Evolutionary conservation across 371 early-diverging fungal species (phyloP).

Genomic region (Mucor velutinosus): DNA sequence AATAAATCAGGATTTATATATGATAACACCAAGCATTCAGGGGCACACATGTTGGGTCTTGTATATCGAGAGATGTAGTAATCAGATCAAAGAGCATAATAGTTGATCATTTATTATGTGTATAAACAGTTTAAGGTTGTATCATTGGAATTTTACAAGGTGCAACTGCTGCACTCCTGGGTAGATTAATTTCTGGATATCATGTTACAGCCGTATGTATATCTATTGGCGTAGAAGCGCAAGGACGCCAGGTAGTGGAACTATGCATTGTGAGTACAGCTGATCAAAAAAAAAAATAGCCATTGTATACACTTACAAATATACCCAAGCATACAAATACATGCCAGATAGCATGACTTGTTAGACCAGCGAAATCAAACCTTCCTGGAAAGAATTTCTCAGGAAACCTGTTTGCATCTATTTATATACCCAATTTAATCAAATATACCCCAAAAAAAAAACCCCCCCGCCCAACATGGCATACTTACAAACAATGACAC

Average conservation of each 20-base stretch:
- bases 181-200: slow-evolving; percentile 8
- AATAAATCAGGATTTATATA: not conserved
- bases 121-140: not conserved
- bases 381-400: slow-evolving; percentile 70
- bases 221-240: slow-evolving; percentile 48
- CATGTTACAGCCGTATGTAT: slow-evolving; percentile 44
- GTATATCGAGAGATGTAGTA: too few species aligned
- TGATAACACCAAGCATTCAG: too few species aligned
- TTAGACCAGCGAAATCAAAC: slow-evolving; percentile 64
- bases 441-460: not conserved
- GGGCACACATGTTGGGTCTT: too few species aligned
- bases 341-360: slow-evolving; percentile 79
- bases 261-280: slow-evolving; percentile 5
- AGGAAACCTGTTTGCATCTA: slow-evolving; percentile 65
- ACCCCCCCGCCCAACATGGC: too few species aligned
- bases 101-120: too few species aligned
- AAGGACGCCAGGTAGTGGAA: slow-evolving; percentile 60
- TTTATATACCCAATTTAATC: not conserved
- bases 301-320: slow-evolving; percentile 29
- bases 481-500: slow-evolving; percentile 43
- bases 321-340: slow-evolving; percentile 63
- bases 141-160: not conserved
- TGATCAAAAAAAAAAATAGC: not conserved
- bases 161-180: not conserved
- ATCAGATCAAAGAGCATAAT: too few species aligned